Evolutionary conservation across 78 protist genomes (phyloP).

Genomic region (Cyanophora paradoxa): DNA sequence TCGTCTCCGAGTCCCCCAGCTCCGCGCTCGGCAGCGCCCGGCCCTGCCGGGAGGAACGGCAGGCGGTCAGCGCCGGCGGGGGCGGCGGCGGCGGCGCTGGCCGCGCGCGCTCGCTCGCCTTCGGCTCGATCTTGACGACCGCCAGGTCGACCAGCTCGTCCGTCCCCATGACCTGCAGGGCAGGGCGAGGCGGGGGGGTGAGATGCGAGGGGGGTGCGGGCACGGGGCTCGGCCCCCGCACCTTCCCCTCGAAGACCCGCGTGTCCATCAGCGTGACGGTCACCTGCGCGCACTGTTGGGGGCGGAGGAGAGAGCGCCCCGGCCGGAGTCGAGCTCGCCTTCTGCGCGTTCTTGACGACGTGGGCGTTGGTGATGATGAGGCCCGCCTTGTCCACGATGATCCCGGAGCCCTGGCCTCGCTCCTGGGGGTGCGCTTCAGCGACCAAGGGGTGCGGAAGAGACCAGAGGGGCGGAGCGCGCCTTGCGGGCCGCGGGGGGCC

Average conservation of each 20-base stretch:
- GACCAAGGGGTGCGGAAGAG: neutral
- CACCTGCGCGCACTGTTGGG: no score
- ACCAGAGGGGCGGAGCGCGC: neutral
- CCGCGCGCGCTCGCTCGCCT: no score
- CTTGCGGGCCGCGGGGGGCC: no score
- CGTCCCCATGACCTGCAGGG: neutral
- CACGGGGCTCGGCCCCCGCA: neutral
- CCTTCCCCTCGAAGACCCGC: neutral
- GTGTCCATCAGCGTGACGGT: conserved; percentile 6
- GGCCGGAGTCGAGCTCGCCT: no score
- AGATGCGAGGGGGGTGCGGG: neutral
- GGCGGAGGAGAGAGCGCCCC: no score
- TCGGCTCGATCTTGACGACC: neutral
- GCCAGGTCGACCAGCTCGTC: conserved; percentile 9
- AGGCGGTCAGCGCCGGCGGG: no score
- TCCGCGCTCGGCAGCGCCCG: neutral
- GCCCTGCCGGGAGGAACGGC: no score
- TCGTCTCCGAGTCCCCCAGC: neutral
- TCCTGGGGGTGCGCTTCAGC: neutral
- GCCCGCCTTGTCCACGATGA: neutral
- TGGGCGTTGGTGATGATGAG: neutral
- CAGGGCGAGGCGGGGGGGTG: neutral
- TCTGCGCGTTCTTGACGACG: conserved; percentile 7
- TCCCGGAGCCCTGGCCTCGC: conserved; percentile 6
- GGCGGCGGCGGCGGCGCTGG: no score